Evolutionary conservation across 495 filamentous ascomycete genomes (phyloP), one percentile per base, ranked within the genome.

Genomic region (Tuber microsphaerosporum): DNA sequence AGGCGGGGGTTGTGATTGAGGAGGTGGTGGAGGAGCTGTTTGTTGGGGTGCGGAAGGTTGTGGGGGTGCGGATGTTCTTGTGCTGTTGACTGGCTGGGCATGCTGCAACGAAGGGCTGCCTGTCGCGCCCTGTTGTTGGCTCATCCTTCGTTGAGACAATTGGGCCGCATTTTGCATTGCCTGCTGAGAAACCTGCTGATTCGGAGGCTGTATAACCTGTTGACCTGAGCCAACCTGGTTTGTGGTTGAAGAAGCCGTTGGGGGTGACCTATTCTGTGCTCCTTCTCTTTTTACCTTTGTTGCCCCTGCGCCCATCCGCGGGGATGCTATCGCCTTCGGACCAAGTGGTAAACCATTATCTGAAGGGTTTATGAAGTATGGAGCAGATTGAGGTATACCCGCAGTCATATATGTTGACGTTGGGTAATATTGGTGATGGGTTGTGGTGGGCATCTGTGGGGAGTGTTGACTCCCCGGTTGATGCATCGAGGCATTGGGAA

Each of bases 1-100:
- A 41, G 87, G 86, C 61, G 86, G 85, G 4, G 85, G 84, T 16
- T 70, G 78, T 75, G 76, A 78, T 61, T 79, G 77, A 48, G 77
- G 77, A 19, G 56, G 71, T 69, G 73, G 75, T 43, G 78, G 83
- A 34, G 79, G 76, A 39, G 72, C 72, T 20, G 79, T 70, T 76
- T 82, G 80, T 46, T 82, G 78, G 22, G 83, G 71, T 70, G 81
- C 74, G 48, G 80, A 74, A 14, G 82, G 81, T 74, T 83, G 83
- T 70, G 78, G 83, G 70, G 84, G 84, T 68, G 80, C 80, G 41
- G 76, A 81, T 56, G 83, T 80, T 72, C 80, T 80, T 75, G 82
- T 71, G 72, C 68, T 80, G 73, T 80, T 77, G 74, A 76, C 74
- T 69, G 82, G 79, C 74, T 83, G 82, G 42, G 82, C 77, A 76